Evolutionary conservation across 805 yeast genomes (phyloP), one percentile per base, ranked within the genome.

Genomic region (Candida krabiensis): DNA sequence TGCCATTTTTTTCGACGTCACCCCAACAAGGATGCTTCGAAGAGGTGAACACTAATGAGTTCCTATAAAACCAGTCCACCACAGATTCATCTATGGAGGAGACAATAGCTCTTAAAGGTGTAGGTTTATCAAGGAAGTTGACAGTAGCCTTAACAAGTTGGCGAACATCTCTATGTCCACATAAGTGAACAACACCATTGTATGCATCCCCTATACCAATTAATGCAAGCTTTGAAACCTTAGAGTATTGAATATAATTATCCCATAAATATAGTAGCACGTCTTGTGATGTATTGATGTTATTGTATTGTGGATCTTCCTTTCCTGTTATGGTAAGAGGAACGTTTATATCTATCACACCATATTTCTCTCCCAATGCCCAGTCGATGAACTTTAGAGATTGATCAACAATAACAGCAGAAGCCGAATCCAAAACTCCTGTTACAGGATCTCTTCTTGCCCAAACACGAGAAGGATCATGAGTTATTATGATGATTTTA

Each of bases 391-490:
- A 73, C 49, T 76, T 75, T 23, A 78, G 57, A 1, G 91, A 80
- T 28, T 87, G 81, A 52, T 89, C 96, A 30, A 86, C 76, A 15
- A 88, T 75, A 3, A 86, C 75, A 2, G 96, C 80, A 1, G 84
- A 75, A 31, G 77, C 73, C 12, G 89, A 70, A 46, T 86, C 87
- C 25, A 91, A 75, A 34, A 76, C 70, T 6, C 98, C 98, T 8
- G 85, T 78, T 4, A 80, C 61, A 0, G 96, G 86, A 57, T 88
- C 89, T 27, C 82, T 67, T 48, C 82, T 79, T 2, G 95, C 96
- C 96, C 96, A 89, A 5, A 93, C 73, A 42, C 88, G 90, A 5
- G 96, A 86, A 3, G 97, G 87, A 54, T 90, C 98, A 61, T 90
- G 98, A 14, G 90, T 78, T 5, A 86, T 59, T 7, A 91, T 66